Evolutionary conservation across 345 rosid genomes (phyloP), one percentile per base, ranked within the genome.

Genomic region (Erucastrum elatum): DNA sequence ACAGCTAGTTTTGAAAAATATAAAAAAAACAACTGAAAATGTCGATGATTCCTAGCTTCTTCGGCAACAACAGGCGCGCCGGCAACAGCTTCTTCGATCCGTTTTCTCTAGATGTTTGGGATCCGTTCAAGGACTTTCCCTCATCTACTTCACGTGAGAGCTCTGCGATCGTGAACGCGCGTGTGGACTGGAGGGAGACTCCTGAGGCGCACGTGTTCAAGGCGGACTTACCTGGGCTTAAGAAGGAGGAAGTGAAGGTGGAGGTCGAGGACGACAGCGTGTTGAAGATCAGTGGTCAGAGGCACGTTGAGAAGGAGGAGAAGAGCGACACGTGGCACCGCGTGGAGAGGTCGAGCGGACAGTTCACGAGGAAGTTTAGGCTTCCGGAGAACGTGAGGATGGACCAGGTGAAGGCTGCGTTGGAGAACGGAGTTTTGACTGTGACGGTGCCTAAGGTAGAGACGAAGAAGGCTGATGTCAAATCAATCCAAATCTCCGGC

Each of bases 361-460:
- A 35, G 70, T 81, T 81, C 56, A 2, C 72, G 13, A 72, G 84
- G 84, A 72, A 9, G 77, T 81, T 81, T 59, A 77, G 72, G 84
- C 10, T 81, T 8, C 84, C 81, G 55, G 79, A 82, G 72, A 77
- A 77, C 25, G 84, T 64, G 46, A 82, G 69, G 68, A 73, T 77
- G 79, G 83, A 84, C 21, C 71, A 81, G 66, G 78, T 86, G 0
- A 86, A 84, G 10, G 91, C 91, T 2, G 77, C 75, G 26, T 82
- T 85, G 90, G 90, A 88, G 82, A 85, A 83, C 4, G 90, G 91
- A 4, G 86, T 86, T n/a, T 76, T 88, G 56, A 82, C 84, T 26
- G 84, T 88, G 2, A 71, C 85, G 0, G 88, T 87, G 33, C 88
- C 92, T 0, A 85, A 84, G 68, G 75, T 46, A 53, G 79, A 82